Evolutionary conservation across 2,329 filamentous ascomycete species (phyloP), one percentile per base, ranked within the genome.

Genomic region (Metarhizium rileyi): DNA sequence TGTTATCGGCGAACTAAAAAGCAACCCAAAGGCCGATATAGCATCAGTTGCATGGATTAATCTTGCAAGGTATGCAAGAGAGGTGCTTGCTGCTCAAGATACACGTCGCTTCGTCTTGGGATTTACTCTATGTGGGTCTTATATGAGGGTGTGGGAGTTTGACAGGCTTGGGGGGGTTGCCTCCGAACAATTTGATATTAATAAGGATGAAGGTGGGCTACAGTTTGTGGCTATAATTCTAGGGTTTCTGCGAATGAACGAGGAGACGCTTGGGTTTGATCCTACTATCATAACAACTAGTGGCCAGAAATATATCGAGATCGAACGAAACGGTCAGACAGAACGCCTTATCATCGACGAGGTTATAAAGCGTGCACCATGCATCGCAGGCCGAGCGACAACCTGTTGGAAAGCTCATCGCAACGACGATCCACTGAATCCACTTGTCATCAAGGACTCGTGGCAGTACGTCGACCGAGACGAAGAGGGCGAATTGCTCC

Each of bases 121-220:
- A 46, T 75, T 76, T 61, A 74, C 70, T 7, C 53, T 76, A 12
- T 75, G 63, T 50, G 63, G 70, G 52, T 63, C 65, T 47, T 55
- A 67, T n/a, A 73, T 76, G 65, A 64, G 67, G 44, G 55, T 73
- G 50, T 75, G 61, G 70, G 61, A 60, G 50, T 75, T 74, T 60
- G 65, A 76, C 55, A 62, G 66, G 30, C 53, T 73, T 0, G 71
- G 72, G 18, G 69, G 64, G 8, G 67, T 74, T 42, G 66, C 64
- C 48, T 75, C 70, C 22, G 55, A 63, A 27, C 58, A 61, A 41
- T 75, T 75, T 52, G 58, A 75, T 52, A 69, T 76, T 41, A 69
- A 75, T 53, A 44, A 38, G 35, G 9, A 38, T n/a, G n/a, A n/a
- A n/a, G n/a, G n/a, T 51, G 33, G 28, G 62, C 56, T 12, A 25